Base-by-base conservation (phyloP, 441 rosid genomes). In the Syzygium malaccense region DNA sequence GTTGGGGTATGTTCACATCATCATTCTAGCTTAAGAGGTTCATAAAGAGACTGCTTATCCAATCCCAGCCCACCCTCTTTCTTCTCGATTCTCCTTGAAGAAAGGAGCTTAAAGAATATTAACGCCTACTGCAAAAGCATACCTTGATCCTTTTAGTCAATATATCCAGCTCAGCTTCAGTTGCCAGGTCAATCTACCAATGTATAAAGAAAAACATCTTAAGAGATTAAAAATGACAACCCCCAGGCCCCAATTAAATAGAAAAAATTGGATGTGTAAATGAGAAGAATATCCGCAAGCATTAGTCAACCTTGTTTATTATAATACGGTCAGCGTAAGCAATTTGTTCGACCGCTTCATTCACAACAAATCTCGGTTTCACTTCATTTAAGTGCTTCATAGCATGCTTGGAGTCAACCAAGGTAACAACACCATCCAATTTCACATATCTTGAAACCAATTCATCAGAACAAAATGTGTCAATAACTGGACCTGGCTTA, bases 251-350 rank as follows among this genome's bases (percentile, higher is more conserved):
- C 33, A 19, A 85, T 33, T 23, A 4, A 55, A 85, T 55, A 32
- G 15, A 37, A 85, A 85, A 30, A 4, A 13, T 25, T 13, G 48
- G 49, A 23, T 20, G 30, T n/a, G 7, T 23, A 53, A 51, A 3
- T 17, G 4, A 85, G 19, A 19, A 32, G 45, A 85, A 20, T 32
- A 28, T 55, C 13, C 23, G 30, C 57, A 55, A 85, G 58, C 49
- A 33, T 18, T 55, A 30, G 66, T 87, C 86, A 30, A 95, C 96
- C 96, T 95, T 95, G 91, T 95, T 95, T 93, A 95, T 86, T 86
- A 95, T 92, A 86, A 95, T 93, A 57, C 95, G 98, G 58, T 95
- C 98, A 88, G 98, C 98, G 89, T 93, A 95, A 71, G 98, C 98
- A 86, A 95, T 92, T 93, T 95, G 96, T 86, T 95, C 98, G 55